Evolutionary conservation across 1,284 basidiomycete species (phyloP).

Genomic region (Tranzscheliella williamsii): DNA sequence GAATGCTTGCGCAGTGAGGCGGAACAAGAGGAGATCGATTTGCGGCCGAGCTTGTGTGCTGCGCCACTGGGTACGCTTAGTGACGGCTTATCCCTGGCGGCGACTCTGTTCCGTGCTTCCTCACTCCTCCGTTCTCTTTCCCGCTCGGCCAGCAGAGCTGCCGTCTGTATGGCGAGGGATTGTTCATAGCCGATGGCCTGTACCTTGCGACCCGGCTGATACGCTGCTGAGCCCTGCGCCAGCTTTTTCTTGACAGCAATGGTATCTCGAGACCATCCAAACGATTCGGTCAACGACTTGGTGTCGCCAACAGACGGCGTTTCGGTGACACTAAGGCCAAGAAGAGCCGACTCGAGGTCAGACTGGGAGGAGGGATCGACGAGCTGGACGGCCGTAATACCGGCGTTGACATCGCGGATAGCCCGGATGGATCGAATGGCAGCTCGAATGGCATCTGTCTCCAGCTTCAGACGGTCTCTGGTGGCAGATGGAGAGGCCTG

Average conservation of each 20-base stretch:
- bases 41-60: conserved; percentile 30
- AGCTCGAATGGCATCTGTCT: conserved; percentile 28
- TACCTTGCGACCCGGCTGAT: conserved; percentile 23
- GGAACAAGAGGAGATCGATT: conserved; percentile 38
- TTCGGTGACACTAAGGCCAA: conserved; percentile 24
- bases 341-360: conserved; percentile 30
- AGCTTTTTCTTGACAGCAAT: conserved; percentile 35
- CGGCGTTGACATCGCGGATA: conserved; percentile 23
- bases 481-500: conserved; percentile 11
- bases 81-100: conserved; percentile 16
- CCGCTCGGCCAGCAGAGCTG: conserved; percentile 29
- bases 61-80: conserved; percentile 29
- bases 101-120: conserved; percentile 11
- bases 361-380: conserved; percentile 19
- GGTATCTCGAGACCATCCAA: conserved; percentile 34
- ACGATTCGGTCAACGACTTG: conserved; percentile 13
- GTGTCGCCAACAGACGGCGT: conserved; percentile 1
- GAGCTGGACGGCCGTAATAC: conserved; percentile 21
- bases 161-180: conserved; percentile 32
- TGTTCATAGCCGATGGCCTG: conserved; percentile 32
- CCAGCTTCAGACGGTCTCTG: conserved; percentile 14
- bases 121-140: conserved; percentile 27
- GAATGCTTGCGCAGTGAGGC: conserved; percentile 31
- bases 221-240: conserved; percentile 25
- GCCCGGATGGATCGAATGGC: conserved; percentile 24